Evolutionary conservation across 108 stramenopile species (phyloP), one percentile per base, ranked within the genome.

Genomic region (Discostella pseudostelligera): DNA sequence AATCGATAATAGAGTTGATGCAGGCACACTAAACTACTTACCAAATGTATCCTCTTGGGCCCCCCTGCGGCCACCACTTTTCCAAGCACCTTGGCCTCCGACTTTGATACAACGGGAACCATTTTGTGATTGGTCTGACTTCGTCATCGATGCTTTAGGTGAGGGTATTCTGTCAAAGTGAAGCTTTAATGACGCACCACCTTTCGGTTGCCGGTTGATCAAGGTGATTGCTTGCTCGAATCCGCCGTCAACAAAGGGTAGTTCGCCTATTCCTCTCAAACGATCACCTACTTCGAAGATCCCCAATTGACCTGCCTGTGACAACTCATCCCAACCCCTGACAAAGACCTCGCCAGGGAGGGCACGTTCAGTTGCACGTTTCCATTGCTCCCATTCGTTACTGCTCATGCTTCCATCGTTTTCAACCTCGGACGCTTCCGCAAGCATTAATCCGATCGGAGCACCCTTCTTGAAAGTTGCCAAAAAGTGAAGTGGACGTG

Each of bases 261-360:
- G 63, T 43, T 92, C 87, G 25, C 91, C 91, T 21, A 92, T 80
- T 17, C 87, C 91, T 24, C 70, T 64, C 25, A 92, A 44, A 5
- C 79, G 81, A 72, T 92, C 91, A 14, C 91, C 91, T 25, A 92
- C 61, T 74, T 92, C 82, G 73, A 89, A 89, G 28, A 89, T 80
- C 25, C 85, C 87, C 49, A 92, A 46, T 25, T 49, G 59, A 28
- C 76, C 79, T 10, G 91, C 91, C 64, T 92, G 91, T 11, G 87
- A 60, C 36, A 56, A 78, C 4, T 59, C 59, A 11, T 83, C 63
- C 56, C 85, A 76, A n/a, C 81, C 88, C 37, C 76, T 76, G 40
- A 92, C 76, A 58, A 83, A 89, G 0, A 92, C 91, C 58, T 92
- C 85, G 1, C 88, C 91, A 3, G 72, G 74, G 17, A 73, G 50